Percentiles rank a stretch among this genome's conserved stretches.
Conservation (phyloP, 768 basidiomycete genomes). For the Tubosaeta sp. region DNA sequence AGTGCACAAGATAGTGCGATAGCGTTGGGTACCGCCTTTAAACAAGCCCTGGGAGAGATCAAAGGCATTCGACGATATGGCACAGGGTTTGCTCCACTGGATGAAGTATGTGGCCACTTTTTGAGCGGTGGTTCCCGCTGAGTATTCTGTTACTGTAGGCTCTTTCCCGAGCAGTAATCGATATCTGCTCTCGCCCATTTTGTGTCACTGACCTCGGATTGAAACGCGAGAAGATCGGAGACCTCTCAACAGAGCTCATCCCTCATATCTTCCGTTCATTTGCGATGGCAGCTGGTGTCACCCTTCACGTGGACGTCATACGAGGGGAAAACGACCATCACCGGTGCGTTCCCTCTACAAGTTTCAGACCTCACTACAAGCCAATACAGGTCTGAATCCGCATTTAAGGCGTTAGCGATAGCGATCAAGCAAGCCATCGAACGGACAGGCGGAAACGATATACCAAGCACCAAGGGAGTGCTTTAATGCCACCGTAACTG, state of each 20-base stretch:
- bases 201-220: conserved; percentile 90
- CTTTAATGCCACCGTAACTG: conserved; percentile 36
- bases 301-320: conserved; percentile 91
- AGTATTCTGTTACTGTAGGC: conserved; percentile 50
- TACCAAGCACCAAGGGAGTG: conserved; percentile 97
- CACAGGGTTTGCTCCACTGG: conserved; percentile 93
- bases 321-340: conserved; percentile 98
- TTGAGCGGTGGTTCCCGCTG: conserved; percentile 1
- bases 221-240: conserved; percentile 88
- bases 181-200: conserved; percentile 96
- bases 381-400: conserved; percentile 77
- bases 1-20: conserved; percentile 80
- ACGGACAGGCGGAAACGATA: conserved; percentile 81
- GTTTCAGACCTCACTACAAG: not conserved
- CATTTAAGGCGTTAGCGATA: conserved; percentile 95
- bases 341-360: conserved; percentile 49
- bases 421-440: conserved; percentile 95
- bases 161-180: conserved; percentile 91
- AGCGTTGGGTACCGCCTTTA: conserved; percentile 87
- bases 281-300: conserved; percentile 92
- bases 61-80: conserved; percentile 94
- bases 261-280: conserved; percentile 98
- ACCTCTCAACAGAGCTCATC: conserved; percentile 96
- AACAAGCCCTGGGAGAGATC: conserved; percentile 90
- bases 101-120: conserved; percentile 62